A percentile compares a stretch with the other conserved stretches of the same genome.
Evolutionary conservation across 1,139 yeast genomes (phyloP).

Genomic region (Pichia inconspicua): DNA sequence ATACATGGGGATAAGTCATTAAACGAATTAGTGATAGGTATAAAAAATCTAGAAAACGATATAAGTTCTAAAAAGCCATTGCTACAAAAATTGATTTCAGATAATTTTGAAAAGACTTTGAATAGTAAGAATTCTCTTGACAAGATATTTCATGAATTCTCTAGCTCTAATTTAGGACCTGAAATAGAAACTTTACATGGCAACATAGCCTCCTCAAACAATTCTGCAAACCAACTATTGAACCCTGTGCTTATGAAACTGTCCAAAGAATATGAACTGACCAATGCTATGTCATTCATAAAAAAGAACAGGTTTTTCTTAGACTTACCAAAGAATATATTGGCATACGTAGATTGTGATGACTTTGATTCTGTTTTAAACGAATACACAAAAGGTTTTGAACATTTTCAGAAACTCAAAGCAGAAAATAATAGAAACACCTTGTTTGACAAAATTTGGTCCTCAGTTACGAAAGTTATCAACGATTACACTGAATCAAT

Average conservation of each 20-base stretch:
- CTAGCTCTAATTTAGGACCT: constrained; percentile 23
- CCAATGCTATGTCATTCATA: constrained; percentile 54
- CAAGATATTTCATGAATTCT: constrained; percentile 46
- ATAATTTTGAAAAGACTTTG: constrained; percentile 69
- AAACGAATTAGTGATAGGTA: constrained; percentile 48
- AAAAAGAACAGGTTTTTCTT: constrained; percentile 57
- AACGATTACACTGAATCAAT: constrained; percentile 55
- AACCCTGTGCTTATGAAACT: constrained; percentile 70
- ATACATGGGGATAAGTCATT: constrained; percentile 68
- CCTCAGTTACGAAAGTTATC: constrained; percentile 57
- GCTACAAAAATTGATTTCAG: constrained; percentile 58
- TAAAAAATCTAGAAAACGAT: constrained; percentile 51
- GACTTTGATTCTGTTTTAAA: constrained; percentile 67
- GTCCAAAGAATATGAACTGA: constrained; percentile 51
- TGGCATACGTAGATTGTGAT: constrained; percentile 44
- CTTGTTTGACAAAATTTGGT: constrained; percentile 49
- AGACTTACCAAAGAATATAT: constrained; percentile 60
- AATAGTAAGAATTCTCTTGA: constrained; percentile 65
- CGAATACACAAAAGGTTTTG: constrained; percentile 56
- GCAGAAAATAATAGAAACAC: constrained; percentile 13
- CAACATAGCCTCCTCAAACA: constrained; percentile 27
- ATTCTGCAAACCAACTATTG: constrained; percentile 57
- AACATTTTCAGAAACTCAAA: constrained; percentile 24
- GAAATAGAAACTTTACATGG: constrained; percentile 17
- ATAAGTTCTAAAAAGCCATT: constrained; percentile 61